These are phyloP conservation scores for Jacaranda mimosifolia DNA, from an alignment of 257 asterid species.

Conservation along the genomic window DNA sequence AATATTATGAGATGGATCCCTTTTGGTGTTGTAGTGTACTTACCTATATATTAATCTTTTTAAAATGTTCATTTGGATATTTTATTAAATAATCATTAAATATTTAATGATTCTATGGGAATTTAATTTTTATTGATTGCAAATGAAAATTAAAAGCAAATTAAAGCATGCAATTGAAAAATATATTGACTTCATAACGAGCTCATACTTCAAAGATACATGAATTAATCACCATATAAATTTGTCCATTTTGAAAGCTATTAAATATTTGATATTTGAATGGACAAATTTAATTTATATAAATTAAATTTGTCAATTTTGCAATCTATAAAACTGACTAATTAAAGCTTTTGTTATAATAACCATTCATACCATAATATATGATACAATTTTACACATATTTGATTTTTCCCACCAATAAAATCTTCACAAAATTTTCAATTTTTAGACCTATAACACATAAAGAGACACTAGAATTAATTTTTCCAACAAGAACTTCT, in stretches of 20 bases:
- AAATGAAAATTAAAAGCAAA: slow-evolving; percentile 42
- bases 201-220: slow-evolving; percentile 39
- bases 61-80: slow-evolving; percentile 28
- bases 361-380: slow-evolving; percentile 48
- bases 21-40: neutral
- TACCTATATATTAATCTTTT: slow-evolving; percentile 6
- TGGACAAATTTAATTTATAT: too few species aligned
- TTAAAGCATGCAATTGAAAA: slow-evolving; percentile 25
- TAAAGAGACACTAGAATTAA: too few species aligned
- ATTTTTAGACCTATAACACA: too few species aligned
- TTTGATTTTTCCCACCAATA: too few species aligned
- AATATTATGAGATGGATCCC: neutral
- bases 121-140: slow-evolving; percentile 42
- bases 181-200: slow-evolving; percentile 42
- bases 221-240: slow-evolving; percentile 30
- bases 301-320: slow-evolving; percentile 40
- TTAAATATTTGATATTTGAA: too few species aligned
- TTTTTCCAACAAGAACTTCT: too few species aligned
- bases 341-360: slow-evolving; percentile 48
- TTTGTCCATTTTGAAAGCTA: slow-evolving; percentile 40
- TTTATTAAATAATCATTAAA: slow-evolving; percentile 30
- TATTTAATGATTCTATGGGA: slow-evolving; percentile 39
- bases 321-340: slow-evolving; percentile 41
- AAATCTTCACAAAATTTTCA: too few species aligned
- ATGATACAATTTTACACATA: neutral